These are phyloP conservation scores for Colletotrichum graminicola DNA, from an alignment of 2,329 filamentous ascomycete genomes.

Conservation along the genomic window DNA sequence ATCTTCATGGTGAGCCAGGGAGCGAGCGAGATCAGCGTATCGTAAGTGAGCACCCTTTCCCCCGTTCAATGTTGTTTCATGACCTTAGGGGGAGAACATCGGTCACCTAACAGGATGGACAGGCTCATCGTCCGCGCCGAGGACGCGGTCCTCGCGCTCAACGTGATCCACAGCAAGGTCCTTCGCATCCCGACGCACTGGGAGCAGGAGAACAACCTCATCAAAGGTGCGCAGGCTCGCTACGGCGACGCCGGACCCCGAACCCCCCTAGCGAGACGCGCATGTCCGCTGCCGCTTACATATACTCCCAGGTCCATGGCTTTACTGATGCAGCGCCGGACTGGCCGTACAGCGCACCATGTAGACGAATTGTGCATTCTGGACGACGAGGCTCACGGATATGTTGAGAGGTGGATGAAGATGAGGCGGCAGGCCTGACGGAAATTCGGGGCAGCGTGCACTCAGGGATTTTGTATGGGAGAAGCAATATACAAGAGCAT, in stretches of 20 bases:
- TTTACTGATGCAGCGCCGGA: conserved; percentile 22
- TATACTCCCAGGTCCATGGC: conserved; percentile 35
- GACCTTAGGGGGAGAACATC: neutral
- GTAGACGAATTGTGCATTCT: too few relatives aligned
- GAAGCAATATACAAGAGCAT: neutral
- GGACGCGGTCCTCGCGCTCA: conserved; percentile 92
- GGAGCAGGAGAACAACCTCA: conserved; percentile 36
- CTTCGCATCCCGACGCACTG: conserved; percentile 37
- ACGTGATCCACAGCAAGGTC: conserved; percentile 88
- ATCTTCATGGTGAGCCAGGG: conserved; percentile 62
- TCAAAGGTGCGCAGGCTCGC: conserved; percentile 36
- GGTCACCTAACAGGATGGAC: neutral
- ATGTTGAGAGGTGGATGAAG: neutral
- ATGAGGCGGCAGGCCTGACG: neutral
- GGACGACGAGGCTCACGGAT: neutral
- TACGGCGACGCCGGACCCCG: neutral
- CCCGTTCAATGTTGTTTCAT: too few relatives aligned
- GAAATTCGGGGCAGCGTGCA: neutral
- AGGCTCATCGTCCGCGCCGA: conserved; percentile 84
- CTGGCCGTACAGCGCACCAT: neutral
- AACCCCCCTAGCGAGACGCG: neutral
- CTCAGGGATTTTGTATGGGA: neutral
- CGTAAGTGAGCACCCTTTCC: conserved; percentile 63
- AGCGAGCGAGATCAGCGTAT: conserved; percentile 99
- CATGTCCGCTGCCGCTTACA: conserved; percentile 26